These are phyloP conservation scores for Colletotrichum sp. DNA, from an alignment of 2,329 filamentous ascomycete genomes.

Conservation along the genomic window DNA sequence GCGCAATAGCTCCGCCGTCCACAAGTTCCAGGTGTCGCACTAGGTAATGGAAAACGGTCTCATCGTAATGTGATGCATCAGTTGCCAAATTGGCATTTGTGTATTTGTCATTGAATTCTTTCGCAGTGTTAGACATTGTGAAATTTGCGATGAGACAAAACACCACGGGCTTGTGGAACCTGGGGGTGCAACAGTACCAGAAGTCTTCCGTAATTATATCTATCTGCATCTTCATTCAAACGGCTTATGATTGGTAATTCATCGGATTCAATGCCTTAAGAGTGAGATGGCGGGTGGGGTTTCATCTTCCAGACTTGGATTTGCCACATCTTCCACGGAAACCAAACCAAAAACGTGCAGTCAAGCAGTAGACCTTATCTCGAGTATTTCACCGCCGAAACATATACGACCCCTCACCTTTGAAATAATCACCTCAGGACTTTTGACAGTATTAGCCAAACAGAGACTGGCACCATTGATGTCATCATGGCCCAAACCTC, in stretches of 20 bases:
- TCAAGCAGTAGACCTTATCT: not conserved
- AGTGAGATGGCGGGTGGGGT: not conserved
- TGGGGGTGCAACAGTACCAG: not conserved
- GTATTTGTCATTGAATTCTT: not conserved
- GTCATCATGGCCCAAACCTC: not conserved
- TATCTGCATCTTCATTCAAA: not conserved
- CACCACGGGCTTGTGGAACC: not conserved
- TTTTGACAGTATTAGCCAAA: rapidly evolving
- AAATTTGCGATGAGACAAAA: not conserved
- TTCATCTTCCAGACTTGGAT: not conserved
- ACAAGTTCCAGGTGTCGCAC: not conserved
- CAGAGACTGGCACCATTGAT: rapidly evolving
- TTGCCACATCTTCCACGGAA: not conserved
- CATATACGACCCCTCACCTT: rapidly evolving
- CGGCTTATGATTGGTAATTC: not conserved
- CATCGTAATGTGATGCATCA: not conserved
- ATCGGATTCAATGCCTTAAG: not conserved
- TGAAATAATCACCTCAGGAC: rapidly evolving
- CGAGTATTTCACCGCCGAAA: not conserved
- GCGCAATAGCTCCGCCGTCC: not conserved
- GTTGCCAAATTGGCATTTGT: not conserved
- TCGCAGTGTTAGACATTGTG: not conserved
- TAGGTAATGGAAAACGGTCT: not conserved
- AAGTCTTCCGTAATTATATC: not conserved
- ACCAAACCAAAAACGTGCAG: not conserved